A percentile compares a stretch with the other conserved stretches of the same genome.
Evolutionary conservation across 495 filamentous ascomycete genomes (phyloP).

Genomic region (Talaromyces stipitatus): DNA sequence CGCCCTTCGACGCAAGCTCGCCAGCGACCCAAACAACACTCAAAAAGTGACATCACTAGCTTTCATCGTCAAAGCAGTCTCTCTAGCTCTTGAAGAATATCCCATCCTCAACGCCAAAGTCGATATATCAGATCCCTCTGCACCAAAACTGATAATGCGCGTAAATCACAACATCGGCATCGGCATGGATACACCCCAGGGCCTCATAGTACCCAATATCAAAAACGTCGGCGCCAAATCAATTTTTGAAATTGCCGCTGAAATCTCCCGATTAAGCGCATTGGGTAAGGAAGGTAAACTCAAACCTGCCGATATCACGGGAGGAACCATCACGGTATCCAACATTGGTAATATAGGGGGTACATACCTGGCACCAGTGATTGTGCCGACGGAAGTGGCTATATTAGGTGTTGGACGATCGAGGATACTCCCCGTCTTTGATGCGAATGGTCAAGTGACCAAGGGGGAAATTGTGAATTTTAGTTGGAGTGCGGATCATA

Average conservation of each 20-base stretch:
- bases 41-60: conserved; percentile 78
- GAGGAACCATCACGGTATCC: conserved; percentile 89
- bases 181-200: conserved; percentile 87
- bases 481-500: conserved; percentile 95
- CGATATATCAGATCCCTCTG: conserved; percentile 48
- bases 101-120: conserved; percentile 84
- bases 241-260: conserved; percentile 67
- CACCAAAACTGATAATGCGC: conserved; percentile 66
- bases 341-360: conserved; percentile 98
- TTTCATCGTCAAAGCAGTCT: conserved; percentile 95
- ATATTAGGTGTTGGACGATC: conserved; percentile 86
- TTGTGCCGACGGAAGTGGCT: conserved; percentile 80
- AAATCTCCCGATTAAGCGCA: conserved; percentile 63
- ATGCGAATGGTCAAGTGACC: conserved; percentile 79
- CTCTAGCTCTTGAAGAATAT: conserved; percentile 69
- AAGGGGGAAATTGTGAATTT: conserved; percentile 86
- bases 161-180: conserved; percentile 90
- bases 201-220: conserved; percentile 92
- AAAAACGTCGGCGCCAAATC: conserved; percentile 69
- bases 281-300: conserved; percentile 70
- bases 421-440: conserved; percentile 58
- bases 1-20: conserved; percentile 57
- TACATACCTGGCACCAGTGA: conserved; percentile 83
- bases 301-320: conserved; percentile 64
- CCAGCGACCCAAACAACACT: conserved; percentile 30